Conservation (phyloP, 768 basidiomycete genomes). For the Gloeopeniophorella convolvens region DNA sequence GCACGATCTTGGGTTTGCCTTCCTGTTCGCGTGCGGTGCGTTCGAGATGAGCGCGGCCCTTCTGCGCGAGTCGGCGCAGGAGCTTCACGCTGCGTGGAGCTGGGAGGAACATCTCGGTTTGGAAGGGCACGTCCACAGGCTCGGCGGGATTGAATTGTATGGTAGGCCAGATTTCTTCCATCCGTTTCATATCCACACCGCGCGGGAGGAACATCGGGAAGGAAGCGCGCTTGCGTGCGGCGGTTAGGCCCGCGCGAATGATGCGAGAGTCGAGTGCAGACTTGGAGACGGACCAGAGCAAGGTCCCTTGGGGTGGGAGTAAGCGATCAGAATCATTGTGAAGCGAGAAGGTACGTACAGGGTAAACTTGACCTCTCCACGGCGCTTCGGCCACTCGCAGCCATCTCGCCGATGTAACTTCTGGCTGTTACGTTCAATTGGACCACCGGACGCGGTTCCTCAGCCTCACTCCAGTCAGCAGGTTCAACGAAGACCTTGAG, state of each 20-base stretch:
- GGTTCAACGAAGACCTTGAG: conserved; percentile 69
- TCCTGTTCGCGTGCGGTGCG: conserved; percentile 31
- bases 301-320: conserved; percentile 41
- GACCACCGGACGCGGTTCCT: conserved; percentile 41
- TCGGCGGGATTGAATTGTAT: conserved; percentile 32
- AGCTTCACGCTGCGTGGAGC: conserved; percentile 31
- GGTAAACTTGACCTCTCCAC: conserved; percentile 27
- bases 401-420: conserved; percentile 39
- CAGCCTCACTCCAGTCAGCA: conserved; percentile 36
- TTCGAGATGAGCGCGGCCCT: conserved; percentile 38
- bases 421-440: conserved; percentile 48
- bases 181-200: conserved; percentile 33
- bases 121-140: conserved; percentile 15
- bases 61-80: conserved; percentile 42
- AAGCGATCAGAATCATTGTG: not conserved
- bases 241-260: conserved; percentile 33
- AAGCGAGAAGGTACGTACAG: conserved; percentile 27
- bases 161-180: conserved; percentile 36
- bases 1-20: conserved; percentile 39
- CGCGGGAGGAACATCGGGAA: conserved; percentile 43
- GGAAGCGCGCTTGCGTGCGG: conserved; percentile 38
- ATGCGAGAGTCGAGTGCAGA: conserved; percentile 28
- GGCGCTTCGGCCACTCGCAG: conserved; percentile 32
- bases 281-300: conserved; percentile 50
- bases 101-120: conserved; percentile 31